Conservation (phyloP, 2,329 filamentous ascomycete genomes). For the Erysiphe neolycopersici region DNA sequence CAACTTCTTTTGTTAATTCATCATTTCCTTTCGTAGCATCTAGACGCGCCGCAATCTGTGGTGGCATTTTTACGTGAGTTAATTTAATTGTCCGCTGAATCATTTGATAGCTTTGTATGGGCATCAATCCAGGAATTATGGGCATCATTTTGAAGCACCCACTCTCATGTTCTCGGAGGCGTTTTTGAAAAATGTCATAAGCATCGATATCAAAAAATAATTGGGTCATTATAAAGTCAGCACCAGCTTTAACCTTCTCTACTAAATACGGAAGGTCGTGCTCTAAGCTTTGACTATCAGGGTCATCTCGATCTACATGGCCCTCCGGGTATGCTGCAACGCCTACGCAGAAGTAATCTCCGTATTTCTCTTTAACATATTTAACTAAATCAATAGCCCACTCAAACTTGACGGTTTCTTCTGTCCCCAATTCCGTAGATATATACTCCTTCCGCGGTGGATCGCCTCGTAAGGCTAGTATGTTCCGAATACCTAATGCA, state of each 20-base stretch:
- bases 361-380: slow-evolving; percentile 66
- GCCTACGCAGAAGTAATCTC: slow-evolving; percentile 88
- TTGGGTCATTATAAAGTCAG: slow-evolving; percentile 97
- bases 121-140: slow-evolving; percentile 90
- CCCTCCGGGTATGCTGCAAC: slow-evolving; percentile 91
- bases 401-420: slow-evolving; percentile 48
- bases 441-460: slow-evolving; percentile 57
- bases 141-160: slow-evolving; percentile 65
- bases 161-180: slow-evolving; percentile 53
- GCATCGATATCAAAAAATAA: slow-evolving; percentile 78
- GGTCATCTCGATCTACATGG: slow-evolving; percentile 74
- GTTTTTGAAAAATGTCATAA: slow-evolving; percentile 55
- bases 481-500: slow-evolving; percentile 73
- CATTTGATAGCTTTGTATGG: slow-evolving; percentile 92
- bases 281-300: slow-evolving; percentile 38
- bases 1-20: slow-evolving; percentile 53
- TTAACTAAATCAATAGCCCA: slow-evolving; percentile 74
- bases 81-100: slow-evolving; percentile 82
- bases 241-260: slow-evolving; percentile 74
- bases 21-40: slow-evolving; percentile 54
- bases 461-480: slow-evolving; percentile 74
- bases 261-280: slow-evolving; percentile 70
- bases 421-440: slow-evolving; percentile 26
- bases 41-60: slow-evolving; percentile 39
- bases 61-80: slow-evolving; percentile 64